Base-by-base conservation (phyloP, 306 rosid genomes). In the Begonia peltatifolia region DNA sequence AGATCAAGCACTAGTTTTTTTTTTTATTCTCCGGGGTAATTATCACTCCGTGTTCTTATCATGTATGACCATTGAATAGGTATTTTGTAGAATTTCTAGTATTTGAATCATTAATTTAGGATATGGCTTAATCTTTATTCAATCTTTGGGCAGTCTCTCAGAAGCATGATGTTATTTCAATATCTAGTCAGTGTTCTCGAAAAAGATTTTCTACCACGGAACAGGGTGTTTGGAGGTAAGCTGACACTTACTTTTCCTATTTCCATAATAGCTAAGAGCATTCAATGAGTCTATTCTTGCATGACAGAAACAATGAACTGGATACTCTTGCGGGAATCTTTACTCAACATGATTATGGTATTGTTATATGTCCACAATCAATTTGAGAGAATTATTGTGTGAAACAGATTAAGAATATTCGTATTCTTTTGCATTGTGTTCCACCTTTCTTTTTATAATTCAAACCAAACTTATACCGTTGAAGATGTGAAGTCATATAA, bases 311-410 rank as follows among this genome's bases (percentile, higher is more conserved):
- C 74, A 55, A 47, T 57, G 71, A 63, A 57, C 53, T 89, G 97
- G 97, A 72, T 53, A 63, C 56, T 70, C 55, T 77, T 84, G 66
- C 79, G 83, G 77, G 95, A 89, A 59, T 89, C 95, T 47, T 77
- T 78, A 62, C 83, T 89, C 56, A 80, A 79, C 68, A 51, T 65
- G 72, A 63, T 82, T 65, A 74, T 89, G 94, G 94, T 89, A 82
- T 30, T 30, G 36, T 58, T 42, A 11, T 52, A 52, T 15, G 13
- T 23, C 55, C 11, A 2, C 12, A 41, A 9, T 13, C 46, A 44
- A 11, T 44, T 44, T 44, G 6, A 10, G 6, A 10, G 47, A 44
- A 44, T 10, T 44, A 44, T 12, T 9, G 14, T 44, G 12, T 44
- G 13, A 13, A 44, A 44, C 47, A 30, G 36, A 30, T 30, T 10